Evolutionary conservation across 2,329 filamentous ascomycete genomes (phyloP), one percentile per base, ranked within the genome.

Genomic region (Pezicula radicicola): DNA sequence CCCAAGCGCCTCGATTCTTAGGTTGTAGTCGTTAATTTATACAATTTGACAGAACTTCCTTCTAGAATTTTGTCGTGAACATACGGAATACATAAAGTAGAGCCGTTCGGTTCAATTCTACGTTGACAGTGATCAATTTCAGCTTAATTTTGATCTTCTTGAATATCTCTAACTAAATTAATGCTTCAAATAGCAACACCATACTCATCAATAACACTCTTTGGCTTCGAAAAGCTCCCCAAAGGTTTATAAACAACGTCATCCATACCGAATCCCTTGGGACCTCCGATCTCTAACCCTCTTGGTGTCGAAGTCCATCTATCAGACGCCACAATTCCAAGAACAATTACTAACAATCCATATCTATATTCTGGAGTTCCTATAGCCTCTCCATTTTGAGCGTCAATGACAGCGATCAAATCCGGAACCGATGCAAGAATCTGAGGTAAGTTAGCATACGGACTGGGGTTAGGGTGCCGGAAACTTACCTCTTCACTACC

Each of bases 341-440:
- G 63, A 0, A 83, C 77, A 0, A 72, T 70, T 1, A 80, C 77
- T 28, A 75, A 62, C 41, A 77, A 64, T 1, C 78, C 78, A 55
- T 80, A 81, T 45, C 75, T 71, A 64, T 77, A 81, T 58, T 81
- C 78, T 2, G 76, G 78, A 33, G 77, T 75, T 3, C 78, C 78
- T 10, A 81, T 69, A 0, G 73, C 74, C 53, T 73, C 71, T 3
- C 76, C 75, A 39, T 75, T 75, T 36, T 72, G 72, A 30, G 71
- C 68, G 60, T 78, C 76, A n/a, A 78, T 67, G 3, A 78, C 54
- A 28, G 69, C 37, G 70, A 57, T 77, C 6, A 84, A 65, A 51
- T 84, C 81, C 0, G 81, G 81, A 2, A 81, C 80, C 2, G 78
- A 19, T 77, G 70, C 79, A 77, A 83, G 0, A 75, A 74, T 52